Conservation (phyloP, 1,284 basidiomycete species). For the Ustilago curta region DNA sequence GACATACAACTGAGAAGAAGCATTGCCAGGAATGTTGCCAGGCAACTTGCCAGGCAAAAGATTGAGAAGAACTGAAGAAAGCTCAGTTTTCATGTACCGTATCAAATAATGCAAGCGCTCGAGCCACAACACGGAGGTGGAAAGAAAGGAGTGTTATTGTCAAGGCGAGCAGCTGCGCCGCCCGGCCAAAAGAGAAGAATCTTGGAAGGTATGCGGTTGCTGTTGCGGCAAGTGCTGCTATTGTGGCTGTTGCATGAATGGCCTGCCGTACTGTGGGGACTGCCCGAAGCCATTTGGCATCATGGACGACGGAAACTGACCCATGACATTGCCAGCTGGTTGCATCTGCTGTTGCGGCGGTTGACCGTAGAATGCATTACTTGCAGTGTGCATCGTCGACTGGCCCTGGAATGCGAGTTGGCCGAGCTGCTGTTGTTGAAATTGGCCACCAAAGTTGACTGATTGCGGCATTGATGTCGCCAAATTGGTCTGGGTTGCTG, state of each 20-base stretch:
- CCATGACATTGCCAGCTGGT: conserved; percentile 3
- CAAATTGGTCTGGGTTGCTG: conserved; percentile 14
- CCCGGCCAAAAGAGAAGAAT: too few species aligned
- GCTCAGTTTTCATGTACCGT: too few species aligned
- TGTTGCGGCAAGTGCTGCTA: conserved; percentile 38
- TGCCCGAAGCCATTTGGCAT: conserved; percentile 37
- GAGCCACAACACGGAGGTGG: too few species aligned
- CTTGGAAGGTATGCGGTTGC: conserved; percentile 39
- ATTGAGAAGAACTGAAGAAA: too few species aligned
- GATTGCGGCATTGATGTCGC: conserved; percentile 21
- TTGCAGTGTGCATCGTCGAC: conserved; percentile 12
- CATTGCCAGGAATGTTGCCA: too few species aligned
- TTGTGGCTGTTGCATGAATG: conserved; percentile 32
- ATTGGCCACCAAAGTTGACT: conserved; percentile 1
- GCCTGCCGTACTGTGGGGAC: conserved; percentile 13
- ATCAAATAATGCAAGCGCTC: too few species aligned
- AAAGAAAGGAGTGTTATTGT: too few species aligned
- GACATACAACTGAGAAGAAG: too few species aligned
- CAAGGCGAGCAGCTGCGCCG: too few species aligned
- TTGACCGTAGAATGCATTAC: conserved; percentile 16
- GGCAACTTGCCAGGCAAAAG: too few species aligned
- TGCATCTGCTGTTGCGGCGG: conserved; percentile 24
- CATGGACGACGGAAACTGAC: conserved; percentile 22
- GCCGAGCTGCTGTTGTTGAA: conserved; percentile 34
- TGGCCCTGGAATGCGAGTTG: conserved; percentile 33